Evolutionary conservation across 495 filamentous ascomycete genomes (phyloP), one percentile per base, ranked within the genome.

Genomic region (Lentithecium fluviatile): DNA sequence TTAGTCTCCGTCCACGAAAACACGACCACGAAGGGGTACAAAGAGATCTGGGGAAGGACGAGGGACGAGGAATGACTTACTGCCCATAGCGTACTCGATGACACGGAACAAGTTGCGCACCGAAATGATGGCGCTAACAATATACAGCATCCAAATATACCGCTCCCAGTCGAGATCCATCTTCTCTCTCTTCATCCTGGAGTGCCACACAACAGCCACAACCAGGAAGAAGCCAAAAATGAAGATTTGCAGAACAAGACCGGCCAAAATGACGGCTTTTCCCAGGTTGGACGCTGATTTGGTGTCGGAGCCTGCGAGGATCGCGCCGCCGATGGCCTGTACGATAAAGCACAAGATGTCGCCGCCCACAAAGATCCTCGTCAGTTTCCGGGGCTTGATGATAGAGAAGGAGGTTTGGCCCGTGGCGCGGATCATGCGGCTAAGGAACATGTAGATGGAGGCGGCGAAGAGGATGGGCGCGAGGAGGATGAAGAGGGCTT

Each of bases 371-470:
- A 73, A 75, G 36, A 72, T 59, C 34, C 62, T 71, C 47, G 71
- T 75, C n/a, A 75, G 60, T 49, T 15, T 13, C 38, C 0, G 66
- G 52, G 17, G n/a, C n/a, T 53, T 25, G 23, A 75, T 51, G 24
- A 68, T 59, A 13, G 68, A 69, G 24, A 62, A 26, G 0, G 65
- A 17, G 13, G 58, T 62, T 29, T 42, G 20, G 46, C 55, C 52
- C n/a, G 61, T 56, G 34, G 42, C 54, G 13, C 26, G 36, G 40
- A 75, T 68, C 37, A 73, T 58, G 3, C 71, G 66, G 6, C 71
- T 68, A 25, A 72, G 69, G 26, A 60, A 65, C 71, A 75, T 75
- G 62, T 75, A 75, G 32, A 75, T 64, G 11, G 73, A 67, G 19
- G 71, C 73, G 58, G 71, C 62, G 47, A 65, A 68, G 17, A 68